A percentile compares a stretch with the other conserved stretches of the same genome.
phyloP scores from a whole-genome alignment of 257 asterid species.

The Nicotiana obtusifolia region DNA sequence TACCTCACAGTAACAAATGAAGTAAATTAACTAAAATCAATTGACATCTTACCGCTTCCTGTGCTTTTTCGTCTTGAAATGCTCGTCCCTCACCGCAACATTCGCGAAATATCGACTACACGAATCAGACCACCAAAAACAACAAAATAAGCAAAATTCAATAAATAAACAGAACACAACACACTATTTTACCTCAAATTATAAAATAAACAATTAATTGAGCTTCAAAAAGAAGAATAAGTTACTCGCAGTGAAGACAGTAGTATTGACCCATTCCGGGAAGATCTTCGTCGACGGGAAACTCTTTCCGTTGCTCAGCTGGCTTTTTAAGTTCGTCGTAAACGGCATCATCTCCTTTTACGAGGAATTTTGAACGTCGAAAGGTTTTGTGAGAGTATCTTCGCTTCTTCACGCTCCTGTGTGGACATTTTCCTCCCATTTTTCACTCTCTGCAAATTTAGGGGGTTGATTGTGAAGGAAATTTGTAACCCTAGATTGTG shows the following conservation, averaged over 20 bases:
- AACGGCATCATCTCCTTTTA: conserved; percentile 78
- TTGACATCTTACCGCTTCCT: conserved; percentile 56
- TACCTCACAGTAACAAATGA: no score
- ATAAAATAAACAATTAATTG: background rate
- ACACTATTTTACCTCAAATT: background rate
- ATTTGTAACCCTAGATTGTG: conserved; percentile 26
- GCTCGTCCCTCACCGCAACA: conserved; percentile 70
- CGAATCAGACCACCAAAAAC: background rate
- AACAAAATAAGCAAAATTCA: background rate
- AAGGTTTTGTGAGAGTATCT: conserved; percentile 63
- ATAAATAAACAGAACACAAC: background rate
- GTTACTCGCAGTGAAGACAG: conserved; percentile 89
- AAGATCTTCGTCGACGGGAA: conserved; percentile 86
- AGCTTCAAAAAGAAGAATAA: background rate
- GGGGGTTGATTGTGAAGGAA: background rate
- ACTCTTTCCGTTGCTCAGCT: conserved; percentile 31
- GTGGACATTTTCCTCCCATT: conserved; percentile 99
- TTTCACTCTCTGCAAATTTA: background rate
- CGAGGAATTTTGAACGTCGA: conserved; percentile 52
- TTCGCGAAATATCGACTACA: conserved; percentile 74
- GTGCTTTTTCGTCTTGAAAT: conserved; percentile 78
- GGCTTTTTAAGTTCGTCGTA: conserved; percentile 59
- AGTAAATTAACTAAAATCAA: no score
- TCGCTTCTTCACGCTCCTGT: conserved; percentile 60
- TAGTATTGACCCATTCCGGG: conserved; percentile 95